phyloP scores from a whole-genome alignment of 2,329 filamentous ascomycete genomes.

The Aureobasidium pullulans region DNA sequence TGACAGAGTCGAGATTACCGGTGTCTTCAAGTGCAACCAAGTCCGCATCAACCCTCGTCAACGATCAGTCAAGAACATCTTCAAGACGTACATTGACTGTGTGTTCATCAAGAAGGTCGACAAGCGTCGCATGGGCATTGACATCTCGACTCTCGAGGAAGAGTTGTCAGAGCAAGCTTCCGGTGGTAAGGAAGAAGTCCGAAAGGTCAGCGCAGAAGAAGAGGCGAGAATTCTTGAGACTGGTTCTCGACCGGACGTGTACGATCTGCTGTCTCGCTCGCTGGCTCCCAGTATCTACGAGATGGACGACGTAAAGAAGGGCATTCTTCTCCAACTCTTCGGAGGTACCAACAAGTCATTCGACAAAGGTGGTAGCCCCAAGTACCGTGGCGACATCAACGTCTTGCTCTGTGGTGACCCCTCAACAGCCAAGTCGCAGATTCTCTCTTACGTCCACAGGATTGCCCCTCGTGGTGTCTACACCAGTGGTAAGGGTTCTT shows the following conservation, averaged over 20 bases:
- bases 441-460: slow-evolving; percentile 97
- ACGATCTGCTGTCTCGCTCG: slow-evolving; percentile 84
- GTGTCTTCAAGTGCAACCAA: slow-evolving; percentile 91
- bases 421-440: slow-evolving; percentile 91
- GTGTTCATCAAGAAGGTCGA: slow-evolving; percentile 95
- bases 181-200: slow-evolving; percentile 71
- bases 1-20: slow-evolving; percentile 90
- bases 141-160: slow-evolving; percentile 78
- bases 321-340: slow-evolving; percentile 91
- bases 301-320: slow-evolving; percentile 98
- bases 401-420: slow-evolving; percentile 94
- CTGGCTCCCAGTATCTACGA: slow-evolving; percentile 94
- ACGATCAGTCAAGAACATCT: slow-evolving; percentile 84
- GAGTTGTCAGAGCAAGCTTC: slow-evolving; percentile 66
- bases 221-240: slow-evolving; percentile 81
- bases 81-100: slow-evolving; percentile 96
- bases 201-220: slow-evolving; percentile 78
- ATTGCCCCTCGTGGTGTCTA: slow-evolving; percentile 89
- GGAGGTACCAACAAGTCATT: slow-evolving; percentile 98
- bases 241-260: slow-evolving; percentile 74
- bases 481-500: slow-evolving; percentile 73
- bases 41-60: slow-evolving; percentile 92
- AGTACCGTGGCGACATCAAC: slow-evolving; percentile 96
- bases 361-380: slow-evolving; percentile 89
- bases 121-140: slow-evolving; percentile 86